phyloP scores from a whole-genome alignment of 768 basidiomycete species.

The Aureoboletus auriporus region DNA sequence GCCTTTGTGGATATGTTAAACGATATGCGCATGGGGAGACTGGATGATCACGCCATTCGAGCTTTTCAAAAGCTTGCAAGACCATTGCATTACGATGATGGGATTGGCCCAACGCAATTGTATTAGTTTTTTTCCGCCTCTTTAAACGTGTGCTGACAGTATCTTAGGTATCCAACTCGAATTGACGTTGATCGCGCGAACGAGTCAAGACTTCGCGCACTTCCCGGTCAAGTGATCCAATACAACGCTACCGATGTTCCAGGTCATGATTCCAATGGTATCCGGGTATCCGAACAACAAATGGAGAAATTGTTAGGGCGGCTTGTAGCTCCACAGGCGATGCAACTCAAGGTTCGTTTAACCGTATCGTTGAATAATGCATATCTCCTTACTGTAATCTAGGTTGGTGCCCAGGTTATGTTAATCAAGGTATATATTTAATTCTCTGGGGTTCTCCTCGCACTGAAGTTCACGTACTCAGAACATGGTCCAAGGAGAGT shows the following conservation, averaged over 20 bases:
- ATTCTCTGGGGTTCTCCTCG: neutral
- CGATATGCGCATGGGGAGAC: slow-evolving; percentile 73
- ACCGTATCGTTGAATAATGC: neutral
- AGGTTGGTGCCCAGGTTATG: slow-evolving; percentile 88
- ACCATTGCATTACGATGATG: slow-evolving; percentile 58
- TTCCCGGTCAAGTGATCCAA: slow-evolving; percentile 34
- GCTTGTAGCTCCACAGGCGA: slow-evolving; percentile 51
- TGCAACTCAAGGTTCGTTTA: slow-evolving; percentile 47
- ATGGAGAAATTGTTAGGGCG: slow-evolving; percentile 49
- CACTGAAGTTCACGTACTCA: slow-evolving; percentile 21
- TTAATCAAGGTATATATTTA: slow-evolving; percentile 53
- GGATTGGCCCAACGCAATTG: slow-evolving; percentile 81
- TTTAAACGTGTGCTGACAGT: neutral
- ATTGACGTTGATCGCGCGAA: slow-evolving; percentile 74
- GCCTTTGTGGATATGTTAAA: slow-evolving; percentile 86
- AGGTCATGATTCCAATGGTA: slow-evolving; percentile 43
- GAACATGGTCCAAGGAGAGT: slow-evolving; percentile 64
- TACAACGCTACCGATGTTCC: slow-evolving; percentile 45
- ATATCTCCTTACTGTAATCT: slow-evolving; percentile 3
- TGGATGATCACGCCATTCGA: slow-evolving; percentile 39
- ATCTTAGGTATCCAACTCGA: slow-evolving; percentile 61
- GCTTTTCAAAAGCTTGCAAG: slow-evolving; percentile 58
- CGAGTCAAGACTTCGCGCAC: slow-evolving; percentile 40
- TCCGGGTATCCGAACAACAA: slow-evolving; percentile 30
- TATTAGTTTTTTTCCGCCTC: slow-evolving; percentile 30